phyloP scores from a whole-genome alignment of 192 early-diverging fungal species.

The Coemansia sp. region DNA sequence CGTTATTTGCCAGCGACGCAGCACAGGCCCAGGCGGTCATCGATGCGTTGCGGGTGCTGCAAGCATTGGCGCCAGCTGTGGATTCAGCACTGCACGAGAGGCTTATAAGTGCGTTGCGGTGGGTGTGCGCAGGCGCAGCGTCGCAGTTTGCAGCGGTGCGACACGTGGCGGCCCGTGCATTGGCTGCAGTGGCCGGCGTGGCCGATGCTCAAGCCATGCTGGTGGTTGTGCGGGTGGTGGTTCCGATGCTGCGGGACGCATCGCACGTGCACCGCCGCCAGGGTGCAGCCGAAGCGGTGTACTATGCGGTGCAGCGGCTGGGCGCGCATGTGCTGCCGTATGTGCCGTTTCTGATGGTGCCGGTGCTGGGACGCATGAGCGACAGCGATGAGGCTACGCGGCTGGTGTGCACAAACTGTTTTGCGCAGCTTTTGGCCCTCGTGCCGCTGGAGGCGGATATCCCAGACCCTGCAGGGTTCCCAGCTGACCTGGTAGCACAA shows the following conservation, averaged over 20 bases:
- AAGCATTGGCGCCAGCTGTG: constrained; percentile 62
- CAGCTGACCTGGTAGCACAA: constrained; percentile 71
- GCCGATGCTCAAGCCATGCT: constrained; percentile 76
- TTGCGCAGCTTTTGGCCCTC: constrained; percentile 93
- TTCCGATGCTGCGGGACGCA: constrained; percentile 79
- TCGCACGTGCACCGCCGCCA: constrained; percentile 70
- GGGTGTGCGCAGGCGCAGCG: constrained; percentile 64
- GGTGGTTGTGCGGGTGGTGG: constrained; percentile 69
- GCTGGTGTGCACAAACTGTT: constrained; percentile 87
- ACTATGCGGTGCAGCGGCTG: constrained; percentile 76
- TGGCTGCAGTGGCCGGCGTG: constrained; percentile 71
- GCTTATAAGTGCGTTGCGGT: constrained; percentile 61
- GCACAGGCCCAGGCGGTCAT: constrained; percentile 63
- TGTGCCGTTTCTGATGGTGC: constrained; percentile 96
- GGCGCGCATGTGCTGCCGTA: constrained; percentile 87
- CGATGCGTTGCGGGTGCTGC: constrained; percentile 74
- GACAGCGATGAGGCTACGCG: constrained; percentile 89
- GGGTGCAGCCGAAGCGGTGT: constrained; percentile 82
- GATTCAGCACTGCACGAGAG: constrained; percentile 56
- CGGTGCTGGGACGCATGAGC: constrained; percentile 95
- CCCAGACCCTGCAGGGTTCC: constrained; percentile 90
- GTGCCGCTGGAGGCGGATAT: constrained; percentile 93
- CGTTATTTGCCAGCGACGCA: constrained; percentile 8
- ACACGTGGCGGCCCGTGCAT: constrained; percentile 71
- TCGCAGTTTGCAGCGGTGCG: constrained; percentile 75